Evolutionary conservation across 176 grass and related monocot genomes (phyloP), one percentile per base, ranked within the genome.

Genomic region (Urochloa ruziziensis): DNA sequence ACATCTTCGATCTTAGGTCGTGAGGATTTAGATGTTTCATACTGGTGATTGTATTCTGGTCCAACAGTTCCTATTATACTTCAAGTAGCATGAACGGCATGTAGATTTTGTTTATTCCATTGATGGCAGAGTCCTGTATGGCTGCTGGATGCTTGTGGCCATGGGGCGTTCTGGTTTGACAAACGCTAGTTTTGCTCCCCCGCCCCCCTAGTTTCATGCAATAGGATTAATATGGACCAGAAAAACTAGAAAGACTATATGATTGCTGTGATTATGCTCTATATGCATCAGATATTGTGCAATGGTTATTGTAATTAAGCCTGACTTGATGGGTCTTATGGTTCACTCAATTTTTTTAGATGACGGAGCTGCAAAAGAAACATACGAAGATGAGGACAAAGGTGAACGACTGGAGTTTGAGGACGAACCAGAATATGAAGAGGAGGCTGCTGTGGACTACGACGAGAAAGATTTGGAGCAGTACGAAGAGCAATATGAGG

Each of bases 401-500:
- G 89, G 87, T 64, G 93, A 95, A 69, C 85, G 85, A 2, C 34
- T 95, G 40, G 93, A 92, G 62, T 90, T 95, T 0, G 93, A 95
- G 83, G 90, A 94, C 68, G 92, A 94, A 68, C 84, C 72, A 36
- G 92, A 94, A 74, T 93, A 93, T 61, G 91, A 93, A 75, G 93
- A 95, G 62, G 93, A 92, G 52, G 70, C 85, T 92, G 88, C 83
- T 78, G 79, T 95, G 34, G 93, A 95, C 44, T 95, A 95, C 1
- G 93, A 90, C 74, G 91, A 94, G 71, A 93, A 83, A 74, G 87
- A 91, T 73, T 73, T 89, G 11, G 91, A 89, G 72, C 89, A 93
- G 47, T 89, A 91, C 29, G 91, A 93, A 80, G 91, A 87, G 53
- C 90, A 91, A 60, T 90, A 86, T 0, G 89, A 94, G 16, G 93